phyloP scores from a whole-genome alignment of 768 basidiomycete genomes.

The Mycena sanguinolenta region DNA sequence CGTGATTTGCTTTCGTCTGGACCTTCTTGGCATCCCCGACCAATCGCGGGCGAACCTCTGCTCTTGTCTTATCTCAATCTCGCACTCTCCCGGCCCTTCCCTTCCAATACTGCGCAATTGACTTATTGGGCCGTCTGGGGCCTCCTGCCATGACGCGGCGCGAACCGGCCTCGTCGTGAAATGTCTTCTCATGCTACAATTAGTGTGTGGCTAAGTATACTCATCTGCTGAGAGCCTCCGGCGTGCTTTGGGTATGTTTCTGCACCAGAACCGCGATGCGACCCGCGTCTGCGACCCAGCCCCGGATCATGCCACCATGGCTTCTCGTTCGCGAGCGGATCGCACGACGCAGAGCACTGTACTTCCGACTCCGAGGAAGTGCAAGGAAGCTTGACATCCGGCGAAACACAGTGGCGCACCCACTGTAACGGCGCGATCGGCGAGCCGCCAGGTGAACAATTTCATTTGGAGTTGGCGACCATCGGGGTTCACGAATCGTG shows the following conservation, averaged over 20 bases:
- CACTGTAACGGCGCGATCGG: neutral
- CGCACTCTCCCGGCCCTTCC: slow-evolving; percentile 19
- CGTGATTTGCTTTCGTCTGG: slow-evolving; percentile 27
- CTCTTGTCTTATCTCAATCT: slow-evolving; percentile 15
- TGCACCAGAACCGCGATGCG: neutral
- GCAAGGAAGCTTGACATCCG: too few relatives aligned
- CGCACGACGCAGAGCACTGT: neutral
- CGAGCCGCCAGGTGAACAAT: slow-evolving; percentile 5
- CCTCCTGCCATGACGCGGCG: neutral
- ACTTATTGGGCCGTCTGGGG: slow-evolving; percentile 31
- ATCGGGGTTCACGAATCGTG: neutral
- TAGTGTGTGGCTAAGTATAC: slow-evolving; percentile 7
- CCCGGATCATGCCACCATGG: slow-evolving; percentile 22
- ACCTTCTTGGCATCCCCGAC: slow-evolving; percentile 11
- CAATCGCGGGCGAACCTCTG: slow-evolving; percentile 3
- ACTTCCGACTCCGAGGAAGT: slow-evolving; percentile 18
- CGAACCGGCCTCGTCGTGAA: slow-evolving; percentile 1
- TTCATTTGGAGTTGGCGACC: neutral
- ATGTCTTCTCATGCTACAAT: slow-evolving; percentile 21
- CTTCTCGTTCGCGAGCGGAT: slow-evolving; percentile 30
- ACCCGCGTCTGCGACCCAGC: too few relatives aligned
- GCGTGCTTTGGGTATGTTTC: slow-evolving; percentile 11
- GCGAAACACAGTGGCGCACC: slow-evolving; percentile 8
- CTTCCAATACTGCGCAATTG: slow-evolving; percentile 31
- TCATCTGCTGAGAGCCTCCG: slow-evolving; percentile 25